Evolutionary conservation across 495 filamentous ascomycete genomes (phyloP).

Genomic region (Aspergillus saccharolyticus): DNA sequence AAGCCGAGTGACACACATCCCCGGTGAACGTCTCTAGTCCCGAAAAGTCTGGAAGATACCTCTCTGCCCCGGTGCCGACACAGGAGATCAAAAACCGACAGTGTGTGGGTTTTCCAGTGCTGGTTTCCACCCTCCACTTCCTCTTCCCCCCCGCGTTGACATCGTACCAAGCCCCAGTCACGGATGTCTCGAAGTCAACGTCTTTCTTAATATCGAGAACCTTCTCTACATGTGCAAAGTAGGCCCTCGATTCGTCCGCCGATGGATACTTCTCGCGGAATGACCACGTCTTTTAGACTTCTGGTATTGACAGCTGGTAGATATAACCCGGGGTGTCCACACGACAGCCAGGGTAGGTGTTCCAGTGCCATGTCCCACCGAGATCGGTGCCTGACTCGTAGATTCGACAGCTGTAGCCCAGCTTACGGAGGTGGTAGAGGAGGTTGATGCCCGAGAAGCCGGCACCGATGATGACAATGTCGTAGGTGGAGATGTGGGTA

Average conservation of each 20-base stretch:
- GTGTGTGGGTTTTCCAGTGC: slow-evolving; percentile 39
- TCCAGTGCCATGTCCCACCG: slow-evolving; percentile 50
- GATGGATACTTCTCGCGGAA: slow-evolving; percentile 50
- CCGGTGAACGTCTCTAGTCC: slow-evolving; percentile 24
- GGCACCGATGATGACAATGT: slow-evolving; percentile 49
- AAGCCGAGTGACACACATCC: background rate
- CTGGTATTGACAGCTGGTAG: slow-evolving; percentile 49
- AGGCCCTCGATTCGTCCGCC: slow-evolving; percentile 44
- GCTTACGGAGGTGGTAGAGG: slow-evolving; percentile 34
- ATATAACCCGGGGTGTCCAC: slow-evolving; percentile 48
- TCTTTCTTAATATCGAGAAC: slow-evolving; percentile 47
- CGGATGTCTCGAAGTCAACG: slow-evolving; percentile 42
- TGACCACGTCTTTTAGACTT: slow-evolving; percentile 50
- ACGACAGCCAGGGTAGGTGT: slow-evolving; percentile 43
- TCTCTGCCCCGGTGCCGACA: slow-evolving; percentile 29
- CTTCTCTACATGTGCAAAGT: slow-evolving; percentile 54
- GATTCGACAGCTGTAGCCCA: slow-evolving; percentile 14
- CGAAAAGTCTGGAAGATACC: slow-evolving; percentile 6
- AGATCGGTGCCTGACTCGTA: slow-evolving; percentile 42
- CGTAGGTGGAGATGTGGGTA: slow-evolving; percentile 9
- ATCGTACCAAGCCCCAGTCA: slow-evolving; percentile 45
- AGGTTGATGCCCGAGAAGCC: slow-evolving; percentile 42
- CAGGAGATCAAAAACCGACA: slow-evolving; percentile 47
- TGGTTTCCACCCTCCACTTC: slow-evolving; percentile 45
- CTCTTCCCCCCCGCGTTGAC: slow-evolving; percentile 8